Evolutionary conservation across 148 eudicot genomes (phyloP).

Genomic region (Amaranthus hypochondriacus): DNA sequence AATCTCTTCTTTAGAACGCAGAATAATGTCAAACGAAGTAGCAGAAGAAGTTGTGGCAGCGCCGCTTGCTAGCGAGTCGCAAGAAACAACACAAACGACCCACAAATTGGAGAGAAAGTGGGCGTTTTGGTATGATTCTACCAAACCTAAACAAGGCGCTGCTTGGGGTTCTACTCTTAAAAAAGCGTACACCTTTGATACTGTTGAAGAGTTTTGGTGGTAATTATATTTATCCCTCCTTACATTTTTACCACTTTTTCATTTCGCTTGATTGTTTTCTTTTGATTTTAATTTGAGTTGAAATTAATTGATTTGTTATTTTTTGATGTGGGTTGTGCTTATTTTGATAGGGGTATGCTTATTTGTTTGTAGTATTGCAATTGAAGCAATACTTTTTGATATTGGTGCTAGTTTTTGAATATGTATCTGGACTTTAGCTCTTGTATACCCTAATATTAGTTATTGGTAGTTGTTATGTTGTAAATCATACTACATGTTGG

Average conservation of each 20-base stretch:
- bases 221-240: slow-evolving; percentile 16
- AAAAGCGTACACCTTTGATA: slow-evolving; percentile 70
- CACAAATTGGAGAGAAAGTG: slow-evolving; percentile 78
- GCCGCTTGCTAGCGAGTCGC: slow-evolving; percentile 20
- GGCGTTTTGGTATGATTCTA: slow-evolving; percentile 90
- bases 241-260: not conserved
- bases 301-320: not conserved
- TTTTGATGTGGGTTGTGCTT: not conserved
- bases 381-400: not conserved
- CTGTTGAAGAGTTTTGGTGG: slow-evolving; percentile 98
- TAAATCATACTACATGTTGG: not conserved
- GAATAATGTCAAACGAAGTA: slow-evolving; percentile 20
- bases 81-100: slow-evolving; percentile 37
- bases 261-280: not conserved
- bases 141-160: slow-evolving; percentile 87
- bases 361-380: not conserved
- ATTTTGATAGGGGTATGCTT: not conserved
- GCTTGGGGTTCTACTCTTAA: slow-evolving; percentile 81
- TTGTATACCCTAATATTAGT: not conserved
- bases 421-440: not conserved
- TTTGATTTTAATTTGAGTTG: too few species aligned
- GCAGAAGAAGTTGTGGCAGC: slow-evolving; percentile 19
- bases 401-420: not conserved
- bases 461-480: not conserved
- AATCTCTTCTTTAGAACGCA: not conserved